Evolutionary conservation across 2,329 filamentous ascomycete species (phyloP), one percentile per base, ranked within the genome.

Genomic region (Sporothrix schenckii): DNA sequence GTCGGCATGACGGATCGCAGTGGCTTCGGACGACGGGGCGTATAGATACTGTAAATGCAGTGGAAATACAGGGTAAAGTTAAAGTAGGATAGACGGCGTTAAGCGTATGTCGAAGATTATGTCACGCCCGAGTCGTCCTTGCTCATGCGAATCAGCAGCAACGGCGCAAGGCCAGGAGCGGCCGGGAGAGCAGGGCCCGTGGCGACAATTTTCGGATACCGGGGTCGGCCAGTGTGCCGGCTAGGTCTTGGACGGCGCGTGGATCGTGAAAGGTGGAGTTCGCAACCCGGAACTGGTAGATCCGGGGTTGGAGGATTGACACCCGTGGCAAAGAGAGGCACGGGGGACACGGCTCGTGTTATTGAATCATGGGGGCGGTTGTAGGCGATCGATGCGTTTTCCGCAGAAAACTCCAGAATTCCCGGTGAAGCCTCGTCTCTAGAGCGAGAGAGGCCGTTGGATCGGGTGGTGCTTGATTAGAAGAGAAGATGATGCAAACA

Each of bases 351-450:
- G 73, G 69, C 72, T 70, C 70, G 73, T 82, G 80, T 83, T 83
- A 83, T 84, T 81, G 83, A 80, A 80, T 78, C 81, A 82, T 83
- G 72, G 73, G 70, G 72, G 69, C 72, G 69, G 53, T 68, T 39
- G 53, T 27, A 2, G 41, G n/a, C 13, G 56, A 27, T 19, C 24
- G 19, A 21, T 7, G 50, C 41, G 72, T 54, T 58, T 60, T 63
- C 52, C 50, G 60, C 66, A 24, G 66, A 65, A 69, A 67, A 68
- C 69, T 67, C 72, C 73, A 74, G 70, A 70, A 47, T 73, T 70
- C 41, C 70, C n/a, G 30, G 50, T 39, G 14, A 60, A 58, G 60
- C 66, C 66, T 69, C 66, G 44, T 24, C 34, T 56, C 27, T 10
- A 39, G 56, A 69, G 14, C 21, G 60, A 52, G 30, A 56, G 49